Evolutionary conservation across 2,329 filamentous ascomycete genomes (phyloP).

Genomic region (Microascus cirrosus): DNA sequence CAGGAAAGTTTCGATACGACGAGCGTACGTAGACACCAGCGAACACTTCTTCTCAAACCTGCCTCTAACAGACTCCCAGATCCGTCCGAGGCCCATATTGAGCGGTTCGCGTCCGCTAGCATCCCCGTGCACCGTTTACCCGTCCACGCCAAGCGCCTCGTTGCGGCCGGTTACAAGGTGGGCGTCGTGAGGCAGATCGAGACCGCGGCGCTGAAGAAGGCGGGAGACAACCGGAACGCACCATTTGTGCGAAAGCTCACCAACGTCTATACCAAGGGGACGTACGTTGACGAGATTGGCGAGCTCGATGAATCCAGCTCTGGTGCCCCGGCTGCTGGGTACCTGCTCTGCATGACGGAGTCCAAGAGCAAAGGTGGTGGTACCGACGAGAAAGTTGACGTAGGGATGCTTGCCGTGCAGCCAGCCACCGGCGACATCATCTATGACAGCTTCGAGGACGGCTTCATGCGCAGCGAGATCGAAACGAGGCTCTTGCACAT

Average conservation of each 20-base stretch:
- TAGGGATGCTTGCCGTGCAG: slow-evolving; percentile 88
- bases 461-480: slow-evolving; percentile 93
- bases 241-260: slow-evolving; percentile 90
- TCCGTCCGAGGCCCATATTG: slow-evolving; percentile 81
- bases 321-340: slow-evolving; percentile 58
- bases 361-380: slow-evolving; percentile 65
- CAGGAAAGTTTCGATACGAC: slow-evolving; percentile 88
- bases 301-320: slow-evolving; percentile 50
- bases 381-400: slow-evolving; percentile 85
- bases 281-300: slow-evolving; percentile 89
- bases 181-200: slow-evolving; percentile 91
- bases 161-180: slow-evolving; percentile 89
- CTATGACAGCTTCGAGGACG: slow-evolving; percentile 91
- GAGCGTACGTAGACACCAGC: slow-evolving; percentile 47
- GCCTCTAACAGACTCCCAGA: slow-evolving; percentile 30
- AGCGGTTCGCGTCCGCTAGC: slow-evolving; percentile 88
- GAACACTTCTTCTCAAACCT: not conserved
- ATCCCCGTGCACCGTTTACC: slow-evolving; percentile 86
- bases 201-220: slow-evolving; percentile 91
- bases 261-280: slow-evolving; percentile 95
- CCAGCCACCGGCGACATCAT: slow-evolving; percentile 93
- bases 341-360: slow-evolving; percentile 87
- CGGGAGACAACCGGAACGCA: slow-evolving; percentile 83
- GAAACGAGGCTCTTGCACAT: slow-evolving; percentile 94
- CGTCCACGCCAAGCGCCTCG: slow-evolving; percentile 87